These are phyloP conservation scores for Chloranthus sessilifolius DNA, from an alignment of 164 flowering plant species.

Conservation along the genomic window DNA sequence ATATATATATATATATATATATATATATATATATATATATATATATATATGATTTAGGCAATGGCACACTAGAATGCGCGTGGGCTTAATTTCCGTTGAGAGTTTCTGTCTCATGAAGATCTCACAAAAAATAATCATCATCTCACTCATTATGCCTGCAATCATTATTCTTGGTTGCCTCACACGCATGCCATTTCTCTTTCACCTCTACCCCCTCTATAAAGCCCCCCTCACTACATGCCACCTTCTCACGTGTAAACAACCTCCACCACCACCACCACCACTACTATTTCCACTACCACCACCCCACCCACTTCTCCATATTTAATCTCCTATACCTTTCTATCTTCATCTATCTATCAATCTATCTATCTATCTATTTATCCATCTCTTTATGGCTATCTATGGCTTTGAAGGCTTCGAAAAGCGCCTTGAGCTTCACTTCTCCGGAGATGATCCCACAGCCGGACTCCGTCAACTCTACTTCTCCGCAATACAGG, in stretches of 20 bases:
- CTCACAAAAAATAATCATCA: conserved; percentile 32
- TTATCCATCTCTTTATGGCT: conserved; percentile 38
- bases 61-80: conserved; percentile 27
- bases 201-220: conserved; percentile 14
- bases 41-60: too few relatives aligned
- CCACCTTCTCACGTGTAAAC: not conserved
- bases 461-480: conserved; percentile 47
- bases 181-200: conserved; percentile 51
- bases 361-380: conserved; percentile 1
- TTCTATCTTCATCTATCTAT: not conserved
- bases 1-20: too few relatives aligned
- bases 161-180: conserved; percentile 82
- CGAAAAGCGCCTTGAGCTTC: conserved; percentile 84
- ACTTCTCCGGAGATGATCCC: conserved; percentile 66
- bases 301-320: conserved; percentile 8
- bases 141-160: conserved; percentile 47
- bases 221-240: not conserved
- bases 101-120: conserved; percentile 39
- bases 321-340: not conserved
- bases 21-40: too few relatives aligned
- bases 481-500: conserved; percentile 34
- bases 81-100: conserved; percentile 32
- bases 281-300: not conserved
- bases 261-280: conserved; percentile 6
- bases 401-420: conserved; percentile 80